Evolutionary conservation across 495 filamentous ascomycete species (phyloP), one percentile per base, ranked within the genome.

Genomic region (Podospora didyma): DNA sequence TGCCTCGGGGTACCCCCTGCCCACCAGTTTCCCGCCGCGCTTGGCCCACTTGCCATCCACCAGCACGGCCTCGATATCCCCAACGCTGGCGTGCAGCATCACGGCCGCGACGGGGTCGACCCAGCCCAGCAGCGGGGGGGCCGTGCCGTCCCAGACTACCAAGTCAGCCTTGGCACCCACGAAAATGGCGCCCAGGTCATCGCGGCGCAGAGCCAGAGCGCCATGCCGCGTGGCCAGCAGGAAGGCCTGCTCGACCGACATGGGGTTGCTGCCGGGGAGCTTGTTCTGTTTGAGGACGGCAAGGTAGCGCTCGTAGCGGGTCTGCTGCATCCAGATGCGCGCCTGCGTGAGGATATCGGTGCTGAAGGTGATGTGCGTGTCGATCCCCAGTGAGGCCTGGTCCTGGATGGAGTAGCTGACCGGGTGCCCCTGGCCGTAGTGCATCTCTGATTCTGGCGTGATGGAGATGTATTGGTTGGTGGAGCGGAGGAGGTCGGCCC

Each of bases 101-200:
- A 82, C 67, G 1, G 79, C 79, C 11, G 79, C 76, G 26, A 82
- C 74, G 3, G 79, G 76, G 53, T 82, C 79, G 20, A 47, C 59
- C 72, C 75, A 78, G 1, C 77, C 78, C 3, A 81, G 60, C 73
- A 82, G 64, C 4, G 59, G 58, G 5, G 79, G 78, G 2, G 72
- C 57, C 0, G 61, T 65, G 14, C 75, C 77, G 51, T 79, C 65
- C 65, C 78, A 81, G n/a, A 81, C 68, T 16, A 77, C 72, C n/a
- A 82, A 46, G 49, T 82, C 78, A 1, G 78, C 78, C 53, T 75
- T 75, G 1, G 75, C 73, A 7, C 77, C 78, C 1, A 66, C 68
- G 7, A 54, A 62, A 49, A 82, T 67, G 11, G 71, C 69, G 49
- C 79, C 79, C 0, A 82, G 47, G 62, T 82, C 79, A 2, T 67